Evolutionary conservation across 2,329 filamentous ascomycete species (phyloP), one percentile per base, ranked within the genome.

Genomic region (Corinectria fuckeliana): DNA sequence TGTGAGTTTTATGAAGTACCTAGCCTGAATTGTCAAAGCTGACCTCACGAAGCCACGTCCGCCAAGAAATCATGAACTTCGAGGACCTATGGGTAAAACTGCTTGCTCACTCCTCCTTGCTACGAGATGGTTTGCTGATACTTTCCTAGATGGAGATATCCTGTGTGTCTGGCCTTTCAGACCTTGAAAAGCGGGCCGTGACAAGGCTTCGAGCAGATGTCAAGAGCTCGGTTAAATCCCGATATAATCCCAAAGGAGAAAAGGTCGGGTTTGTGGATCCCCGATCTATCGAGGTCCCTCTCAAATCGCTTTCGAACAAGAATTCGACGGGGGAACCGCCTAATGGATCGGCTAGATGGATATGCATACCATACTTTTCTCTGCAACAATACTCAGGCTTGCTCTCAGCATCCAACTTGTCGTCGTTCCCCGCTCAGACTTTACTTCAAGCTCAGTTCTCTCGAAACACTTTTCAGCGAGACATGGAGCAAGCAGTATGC

Each of bases 351-450:
- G 72, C 72, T 0, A 74, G 72, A 18, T 82, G 80, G 80, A 62
- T 81, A 3, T 81, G 78, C 26, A 68, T 82, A 13, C 81, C 81
- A 0, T 83, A 82, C 60, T 82, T 84, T 61, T 75, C 74, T 2
- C 72, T 83, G 0, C 75, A 80, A 50, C 73, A 74, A 21, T 82
- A 81, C 56, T 76, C 76, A 0, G 78, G 77, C 2, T 64, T 79
- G 2, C 66, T 72, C 2, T 69, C 70, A 5, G 71, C 71, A 1
- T 70, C 72, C 1, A 72, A 67, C 23, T 44, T 71, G 6, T 69
- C 71, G 5, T 68, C 72, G 1, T 82, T 81, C 49, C 80, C 81
- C 1, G 69, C 75, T 2, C 74, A 76, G 49, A 81, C 80, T 1
- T 62, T 82, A 5, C 65, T 82, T 0, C 81, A 83, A 63, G 69